Conservation (phyloP, 2,329 filamentous ascomycete species). For the Arthrobotrys sinensis region DNA sequence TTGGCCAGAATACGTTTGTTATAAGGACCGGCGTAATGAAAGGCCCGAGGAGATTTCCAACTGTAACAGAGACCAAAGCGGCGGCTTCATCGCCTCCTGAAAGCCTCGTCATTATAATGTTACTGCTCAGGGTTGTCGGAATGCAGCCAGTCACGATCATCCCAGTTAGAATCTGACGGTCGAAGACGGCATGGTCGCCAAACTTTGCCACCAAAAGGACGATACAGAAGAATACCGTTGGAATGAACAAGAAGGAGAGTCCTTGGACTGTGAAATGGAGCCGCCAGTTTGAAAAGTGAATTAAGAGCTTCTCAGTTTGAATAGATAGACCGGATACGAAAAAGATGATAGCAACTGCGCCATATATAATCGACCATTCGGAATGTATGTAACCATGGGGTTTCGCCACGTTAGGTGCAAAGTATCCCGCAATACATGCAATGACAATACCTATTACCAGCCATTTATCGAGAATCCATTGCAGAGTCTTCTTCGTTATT, state of each 20-base stretch:
- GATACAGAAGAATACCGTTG: constrained; percentile 74
- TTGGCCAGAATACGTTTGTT: constrained; percentile 73
- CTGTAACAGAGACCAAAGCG: constrained; percentile 77
- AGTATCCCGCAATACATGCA: constrained; percentile 68
- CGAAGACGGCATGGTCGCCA: constrained; percentile 72
- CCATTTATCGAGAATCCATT: constrained; percentile 73
- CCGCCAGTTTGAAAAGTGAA: constrained; percentile 77
- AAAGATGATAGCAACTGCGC: constrained; percentile 79
- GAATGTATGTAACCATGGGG: constrained; percentile 72
- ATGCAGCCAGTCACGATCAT: constrained; percentile 78
- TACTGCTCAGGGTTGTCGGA: constrained; percentile 80
- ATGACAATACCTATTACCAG: constrained; percentile 76
- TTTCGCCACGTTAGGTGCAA: constrained; percentile 69
- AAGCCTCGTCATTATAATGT: constrained; percentile 80
- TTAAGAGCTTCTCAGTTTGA: constrained; percentile 74
- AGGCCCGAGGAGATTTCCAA: constrained; percentile 79
- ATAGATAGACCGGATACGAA: constrained; percentile 80
- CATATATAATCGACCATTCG: constrained; percentile 77
- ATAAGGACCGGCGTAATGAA: constrained; percentile 78
- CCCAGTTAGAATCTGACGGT: constrained; percentile 77
- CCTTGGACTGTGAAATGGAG: constrained; percentile 78
- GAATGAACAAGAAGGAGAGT: constrained; percentile 78
- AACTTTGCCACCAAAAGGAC: constrained; percentile 71
- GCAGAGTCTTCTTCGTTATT: constrained; percentile 4
- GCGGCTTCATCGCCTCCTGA: constrained; percentile 78